Percentiles rank a stretch among this genome's conserved stretches.
Evolutionary conservation across 2,329 filamentous ascomycete species (phyloP).

Genomic region (Talaromyces sp.): DNA sequence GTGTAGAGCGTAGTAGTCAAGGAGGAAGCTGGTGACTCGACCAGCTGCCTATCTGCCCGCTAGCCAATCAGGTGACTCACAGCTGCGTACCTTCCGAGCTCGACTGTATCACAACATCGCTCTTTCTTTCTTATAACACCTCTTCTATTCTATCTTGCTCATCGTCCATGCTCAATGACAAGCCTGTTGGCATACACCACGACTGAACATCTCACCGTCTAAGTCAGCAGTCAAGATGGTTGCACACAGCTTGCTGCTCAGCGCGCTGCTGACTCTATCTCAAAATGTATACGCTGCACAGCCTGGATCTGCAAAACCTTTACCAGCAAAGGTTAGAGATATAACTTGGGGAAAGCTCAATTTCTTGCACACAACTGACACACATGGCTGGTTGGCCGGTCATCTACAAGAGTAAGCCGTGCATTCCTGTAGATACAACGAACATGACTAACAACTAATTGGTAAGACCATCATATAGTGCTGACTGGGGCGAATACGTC

Average conservation of each 20-base stretch:
- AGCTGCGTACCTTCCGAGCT: constrained; percentile 6
- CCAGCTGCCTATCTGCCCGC: constrained; percentile 3
- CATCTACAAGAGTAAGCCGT: constrained; percentile 77
- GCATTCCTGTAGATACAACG: not conserved
- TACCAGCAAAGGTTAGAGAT: constrained; percentile 76
- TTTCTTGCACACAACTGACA: constrained; percentile 95
- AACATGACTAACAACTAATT: not conserved
- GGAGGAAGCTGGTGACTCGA: not conserved
- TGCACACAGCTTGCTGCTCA: constrained; percentile 20
- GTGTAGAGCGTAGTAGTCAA: not conserved
- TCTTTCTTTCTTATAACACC: not conserved
- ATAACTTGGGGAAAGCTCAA: constrained; percentile 93
- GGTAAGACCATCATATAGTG: constrained; percentile 76
- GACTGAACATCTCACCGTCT: not conserved
- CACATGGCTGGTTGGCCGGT: constrained; percentile 91
- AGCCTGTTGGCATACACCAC: not conserved
- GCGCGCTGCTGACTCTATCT: constrained; percentile 19
- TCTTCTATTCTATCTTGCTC: not conserved
- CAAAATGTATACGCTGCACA: constrained; percentile 56
- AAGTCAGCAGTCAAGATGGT: constrained; percentile 7
- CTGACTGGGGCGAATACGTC: constrained; percentile 97
- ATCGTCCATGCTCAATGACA: not conserved
- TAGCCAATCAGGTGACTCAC: constrained; percentile 3
- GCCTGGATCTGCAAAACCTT: constrained; percentile 73
- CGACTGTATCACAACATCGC: not conserved